These are phyloP conservation scores for Malassezia globosa DNA, from an alignment of 1,284 basidiomycete species.

Conservation along the genomic window DNA sequence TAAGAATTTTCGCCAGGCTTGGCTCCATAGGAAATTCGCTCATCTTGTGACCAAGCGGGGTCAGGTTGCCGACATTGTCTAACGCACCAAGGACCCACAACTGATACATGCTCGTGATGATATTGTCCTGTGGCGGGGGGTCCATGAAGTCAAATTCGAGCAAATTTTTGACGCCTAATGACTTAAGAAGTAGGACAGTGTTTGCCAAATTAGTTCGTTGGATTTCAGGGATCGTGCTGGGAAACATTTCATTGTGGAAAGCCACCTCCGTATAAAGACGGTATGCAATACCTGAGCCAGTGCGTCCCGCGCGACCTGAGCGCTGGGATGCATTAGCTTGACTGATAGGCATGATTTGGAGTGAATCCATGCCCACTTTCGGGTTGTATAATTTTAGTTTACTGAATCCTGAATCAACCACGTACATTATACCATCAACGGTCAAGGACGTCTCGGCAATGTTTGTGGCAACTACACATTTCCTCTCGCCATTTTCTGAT, in stretches of 20 bases:
- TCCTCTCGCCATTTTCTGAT: conserved; percentile 82
- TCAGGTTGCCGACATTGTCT: conserved; percentile 94
- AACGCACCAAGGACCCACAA: conserved; percentile 96
- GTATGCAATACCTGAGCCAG: conserved; percentile 75
- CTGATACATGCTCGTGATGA: conserved; percentile 87
- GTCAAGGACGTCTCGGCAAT: conserved; percentile 90
- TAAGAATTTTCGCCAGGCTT: conserved; percentile 94
- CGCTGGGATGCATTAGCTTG: conserved; percentile 95
- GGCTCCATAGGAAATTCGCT: conserved; percentile 73
- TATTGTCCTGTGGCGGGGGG: conserved; percentile 60
- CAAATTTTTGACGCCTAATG: conserved; percentile 82
- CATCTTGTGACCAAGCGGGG: conserved; percentile 84
- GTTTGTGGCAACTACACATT: conserved; percentile 96
- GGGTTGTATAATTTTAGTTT: conserved; percentile 99
- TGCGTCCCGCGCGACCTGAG: conserved; percentile 87
- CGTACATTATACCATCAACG: conserved; percentile 95
- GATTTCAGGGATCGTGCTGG: conserved; percentile 94
- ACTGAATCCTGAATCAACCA: conserved; percentile 90
- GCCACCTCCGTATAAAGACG: conserved; percentile 94
- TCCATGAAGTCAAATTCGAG: conserved; percentile 99
- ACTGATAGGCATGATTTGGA: conserved; percentile 89
- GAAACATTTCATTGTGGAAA: conserved; percentile 85
- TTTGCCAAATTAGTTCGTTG: conserved; percentile 94
- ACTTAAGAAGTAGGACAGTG: conserved; percentile 88
- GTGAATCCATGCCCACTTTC: conserved; percentile 95